phyloP scores from a whole-genome alignment of 179 eudicot genomes.

The Spergularia azorica region DNA sequence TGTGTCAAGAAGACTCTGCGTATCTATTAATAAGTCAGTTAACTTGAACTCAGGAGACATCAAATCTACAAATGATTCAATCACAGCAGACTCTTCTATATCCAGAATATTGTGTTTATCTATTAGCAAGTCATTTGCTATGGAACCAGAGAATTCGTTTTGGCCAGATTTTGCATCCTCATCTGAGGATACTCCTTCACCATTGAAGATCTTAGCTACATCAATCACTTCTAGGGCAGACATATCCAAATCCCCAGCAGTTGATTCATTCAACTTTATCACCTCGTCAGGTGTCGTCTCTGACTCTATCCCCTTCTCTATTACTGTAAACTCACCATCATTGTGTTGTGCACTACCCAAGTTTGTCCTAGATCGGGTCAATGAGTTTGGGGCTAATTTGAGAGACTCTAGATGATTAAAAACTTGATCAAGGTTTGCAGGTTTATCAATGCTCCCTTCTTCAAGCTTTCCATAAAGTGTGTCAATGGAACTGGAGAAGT shows the following conservation, averaged over 20 bases:
- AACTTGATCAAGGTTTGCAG: conserved; percentile 32
- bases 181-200: conserved; percentile 27
- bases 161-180: conserved; percentile 23
- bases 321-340: conserved; percentile 46
- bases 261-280: conserved; percentile 34
- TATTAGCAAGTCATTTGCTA: conserved; percentile 25
- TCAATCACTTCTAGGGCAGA: conserved; percentile 41
- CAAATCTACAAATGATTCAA: conserved; percentile 8
- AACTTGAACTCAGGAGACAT: conserved; percentile 15
- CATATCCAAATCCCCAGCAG: conserved; percentile 15
- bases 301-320: conserved; percentile 55
- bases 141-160: conserved; percentile 20
- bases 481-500: conserved; percentile 40
- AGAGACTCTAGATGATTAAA: conserved; percentile 29
- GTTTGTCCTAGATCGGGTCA: conserved; percentile 35
- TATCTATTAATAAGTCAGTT: conserved; percentile 22
- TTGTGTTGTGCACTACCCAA: conserved; percentile 33
- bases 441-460: conserved; percentile 20
- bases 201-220: conserved; percentile 38
- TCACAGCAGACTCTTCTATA: conserved; percentile 43
- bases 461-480: conserved; percentile 37
- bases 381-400: conserved; percentile 18
- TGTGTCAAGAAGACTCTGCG: conserved; percentile 22
- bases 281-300: conserved; percentile 32
- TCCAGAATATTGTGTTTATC: conserved; percentile 12